Conservation (phyloP, 2,329 filamentous ascomycete genomes). For the Trichothecium sympodiale region DNA sequence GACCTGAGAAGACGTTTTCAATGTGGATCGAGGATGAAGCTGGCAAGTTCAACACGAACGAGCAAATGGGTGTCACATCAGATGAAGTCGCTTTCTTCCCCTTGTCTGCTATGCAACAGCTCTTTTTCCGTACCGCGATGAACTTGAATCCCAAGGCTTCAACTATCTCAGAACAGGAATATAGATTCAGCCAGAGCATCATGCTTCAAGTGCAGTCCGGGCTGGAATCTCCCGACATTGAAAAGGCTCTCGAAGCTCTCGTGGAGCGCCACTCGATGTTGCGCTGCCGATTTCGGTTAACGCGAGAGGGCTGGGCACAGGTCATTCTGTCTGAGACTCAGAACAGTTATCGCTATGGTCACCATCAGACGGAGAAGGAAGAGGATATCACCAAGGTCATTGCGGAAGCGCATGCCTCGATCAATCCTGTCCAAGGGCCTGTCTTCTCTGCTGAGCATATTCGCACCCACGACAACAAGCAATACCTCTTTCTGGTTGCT, state of each 20-base stretch:
- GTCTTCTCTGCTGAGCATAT: conserved; percentile 39
- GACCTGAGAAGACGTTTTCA: conserved; percentile 4
- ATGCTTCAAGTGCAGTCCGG: conserved; percentile 31
- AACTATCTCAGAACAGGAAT: conserved; percentile 20
- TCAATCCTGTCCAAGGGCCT: conserved; percentile 38
- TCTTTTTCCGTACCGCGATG: conserved; percentile 38
- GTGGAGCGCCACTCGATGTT: conserved; percentile 42
- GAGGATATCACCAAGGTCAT: conserved; percentile 30
- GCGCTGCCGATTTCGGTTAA: conserved; percentile 30
- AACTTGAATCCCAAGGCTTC: conserved; percentile 21
- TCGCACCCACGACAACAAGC: conserved; percentile 30
- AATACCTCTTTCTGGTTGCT: conserved; percentile 36
- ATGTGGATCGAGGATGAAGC: conserved; percentile 19
- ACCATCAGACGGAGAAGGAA: conserved; percentile 27
- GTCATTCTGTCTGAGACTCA: conserved; percentile 26
- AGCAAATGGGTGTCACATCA: conserved; percentile 7
- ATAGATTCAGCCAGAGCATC: conserved; percentile 40
- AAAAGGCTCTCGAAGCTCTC: conserved; percentile 35
- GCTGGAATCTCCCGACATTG: conserved; percentile 30
- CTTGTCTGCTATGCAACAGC: conserved; percentile 41
- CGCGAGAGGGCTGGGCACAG: conserved; percentile 33
- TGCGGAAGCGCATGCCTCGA: conserved; percentile 27
- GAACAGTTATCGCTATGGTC: conserved; percentile 31
- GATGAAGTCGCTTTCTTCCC: conserved; percentile 27
- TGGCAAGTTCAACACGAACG: conserved; percentile 1